Evolutionary conservation across 495 filamentous ascomycete genomes (phyloP).

Genomic region (Letharia lupina): DNA sequence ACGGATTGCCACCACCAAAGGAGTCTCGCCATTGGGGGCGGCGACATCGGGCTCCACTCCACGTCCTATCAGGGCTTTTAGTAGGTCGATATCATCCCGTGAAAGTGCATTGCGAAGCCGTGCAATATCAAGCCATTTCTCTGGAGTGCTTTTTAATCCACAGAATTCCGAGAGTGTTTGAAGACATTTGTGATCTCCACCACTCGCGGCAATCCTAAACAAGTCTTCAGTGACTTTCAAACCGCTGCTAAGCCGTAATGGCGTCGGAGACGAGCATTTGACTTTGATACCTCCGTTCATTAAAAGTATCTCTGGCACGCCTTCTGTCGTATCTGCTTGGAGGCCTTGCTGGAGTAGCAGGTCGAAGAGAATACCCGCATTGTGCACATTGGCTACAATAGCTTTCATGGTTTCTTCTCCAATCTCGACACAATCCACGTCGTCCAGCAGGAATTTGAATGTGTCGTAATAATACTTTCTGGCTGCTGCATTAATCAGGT

Average conservation of each 20-base stretch:
- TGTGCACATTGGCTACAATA: neutral
- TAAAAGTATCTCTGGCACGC: neutral
- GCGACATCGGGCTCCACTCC: neutral
- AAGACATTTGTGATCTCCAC: neutral
- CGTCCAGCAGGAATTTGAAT: too few relatives aligned
- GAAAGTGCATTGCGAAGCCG: neutral
- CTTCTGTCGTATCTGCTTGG: neutral
- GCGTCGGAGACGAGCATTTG: neutral
- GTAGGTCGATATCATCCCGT: neutral
- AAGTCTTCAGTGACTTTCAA: neutral
- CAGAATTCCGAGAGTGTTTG: neutral
- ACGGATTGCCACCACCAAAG: neutral
- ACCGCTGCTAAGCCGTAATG: neutral
- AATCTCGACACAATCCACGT: neutral
- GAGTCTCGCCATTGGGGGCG: neutral
- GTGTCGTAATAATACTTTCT: too few relatives aligned
- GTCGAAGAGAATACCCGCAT: neutral
- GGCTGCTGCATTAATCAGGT: too few relatives aligned
- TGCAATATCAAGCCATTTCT: neutral
- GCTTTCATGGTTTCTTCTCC: neutral
- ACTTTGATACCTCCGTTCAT: neutral
- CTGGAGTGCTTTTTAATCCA: neutral
- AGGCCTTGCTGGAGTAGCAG: neutral
- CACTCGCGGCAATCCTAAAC: neutral
- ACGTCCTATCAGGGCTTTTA: neutral